Conservation (phyloP, 2,329 filamentous ascomycete genomes). For the Pseudohalonectria lignicola region DNA sequence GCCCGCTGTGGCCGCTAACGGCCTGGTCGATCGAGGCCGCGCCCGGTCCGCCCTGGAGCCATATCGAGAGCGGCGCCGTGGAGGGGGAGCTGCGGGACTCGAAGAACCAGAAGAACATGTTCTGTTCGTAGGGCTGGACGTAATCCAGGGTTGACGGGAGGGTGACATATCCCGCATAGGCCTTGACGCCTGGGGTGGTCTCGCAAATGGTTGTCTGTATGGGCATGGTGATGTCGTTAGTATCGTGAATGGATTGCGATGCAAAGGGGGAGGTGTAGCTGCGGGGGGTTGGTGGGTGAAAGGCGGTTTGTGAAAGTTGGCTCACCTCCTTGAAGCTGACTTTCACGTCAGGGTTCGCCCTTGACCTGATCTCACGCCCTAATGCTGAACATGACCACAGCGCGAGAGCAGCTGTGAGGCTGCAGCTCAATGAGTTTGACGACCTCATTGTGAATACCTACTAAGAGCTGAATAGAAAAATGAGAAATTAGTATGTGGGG, state of each 20-base stretch:
- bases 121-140: conserved; percentile 13
- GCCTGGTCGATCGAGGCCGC: conserved; percentile 30
- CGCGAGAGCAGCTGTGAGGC: neutral
- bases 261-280: neutral
- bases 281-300: neutral
- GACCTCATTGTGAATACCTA: neutral
- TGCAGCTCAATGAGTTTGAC: neutral
- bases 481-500: no score
- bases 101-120: conserved; percentile 59
- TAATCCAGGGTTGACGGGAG: conserved; percentile 25
- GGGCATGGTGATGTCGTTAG: no score
- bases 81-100: conserved; percentile 30
- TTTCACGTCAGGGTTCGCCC: neutral
- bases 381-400: neutral
- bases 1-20: conserved; percentile 49
- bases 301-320: no score
- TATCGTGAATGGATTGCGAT: no score
- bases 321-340: conserved; percentile 1
- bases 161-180: conserved; percentile 48
- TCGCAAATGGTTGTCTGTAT: conserved; percentile 32
- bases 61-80: conserved; percentile 20
- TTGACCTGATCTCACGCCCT: neutral
- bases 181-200: conserved; percentile 41
- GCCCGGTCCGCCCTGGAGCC: conserved; percentile 30
- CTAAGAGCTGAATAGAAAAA: no score